A percentile compares a stretch with the other conserved stretches of the same genome.
Conservation (phyloP, 148 eudicot genomes). For the Cornus kousa region DNA sequence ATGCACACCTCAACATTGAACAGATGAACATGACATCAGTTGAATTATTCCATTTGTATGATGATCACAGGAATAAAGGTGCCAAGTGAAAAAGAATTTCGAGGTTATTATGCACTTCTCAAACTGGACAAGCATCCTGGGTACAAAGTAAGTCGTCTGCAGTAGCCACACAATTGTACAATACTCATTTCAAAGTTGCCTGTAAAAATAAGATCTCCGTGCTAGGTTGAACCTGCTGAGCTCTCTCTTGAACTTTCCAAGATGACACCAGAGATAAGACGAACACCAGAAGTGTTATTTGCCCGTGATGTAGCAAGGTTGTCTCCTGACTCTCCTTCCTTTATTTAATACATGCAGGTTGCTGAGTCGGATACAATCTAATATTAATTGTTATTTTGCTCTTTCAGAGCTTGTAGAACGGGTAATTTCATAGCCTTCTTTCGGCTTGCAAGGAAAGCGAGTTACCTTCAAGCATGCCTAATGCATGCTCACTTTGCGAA, state of each 20-base stretch:
- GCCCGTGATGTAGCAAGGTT: conserved; percentile 98
- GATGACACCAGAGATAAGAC: conserved; percentile 89
- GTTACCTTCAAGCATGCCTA: conserved; percentile 93
- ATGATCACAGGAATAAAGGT: conserved; percentile 76
- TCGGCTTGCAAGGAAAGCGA: conserved; percentile 83
- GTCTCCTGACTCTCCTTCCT: conserved; percentile 6
- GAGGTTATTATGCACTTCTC: conserved; percentile 97
- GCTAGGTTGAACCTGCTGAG: conserved; percentile 98
- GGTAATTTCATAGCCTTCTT: conserved; percentile 92
- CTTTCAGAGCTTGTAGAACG: conserved; percentile 91
- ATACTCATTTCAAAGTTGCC: conserved; percentile 8
- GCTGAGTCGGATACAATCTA: conserved; percentile 22
- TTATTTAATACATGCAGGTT: conserved; percentile 3
- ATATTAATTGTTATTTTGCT: conserved; percentile 12
- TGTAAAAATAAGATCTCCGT: conserved; percentile 30
- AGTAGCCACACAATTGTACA: conserved; percentile 3
- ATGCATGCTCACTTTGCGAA: conserved; percentile 99
- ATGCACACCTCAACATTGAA: conserved; percentile 96
- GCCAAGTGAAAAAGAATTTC: conserved; percentile 85
- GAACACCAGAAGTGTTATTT: conserved; percentile 79
- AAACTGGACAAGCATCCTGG: conserved; percentile 99
- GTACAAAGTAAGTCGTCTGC: conserved; percentile 69
- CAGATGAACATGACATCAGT: conserved; percentile 99
- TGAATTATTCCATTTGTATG: conserved; percentile 90
- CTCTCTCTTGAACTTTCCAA: conserved; percentile 97